Evolutionary conservation across 2,329 filamentous ascomycete species (phyloP), one percentile per base, ranked within the genome.

Genomic region (Ophiostoma sp.): DNA sequence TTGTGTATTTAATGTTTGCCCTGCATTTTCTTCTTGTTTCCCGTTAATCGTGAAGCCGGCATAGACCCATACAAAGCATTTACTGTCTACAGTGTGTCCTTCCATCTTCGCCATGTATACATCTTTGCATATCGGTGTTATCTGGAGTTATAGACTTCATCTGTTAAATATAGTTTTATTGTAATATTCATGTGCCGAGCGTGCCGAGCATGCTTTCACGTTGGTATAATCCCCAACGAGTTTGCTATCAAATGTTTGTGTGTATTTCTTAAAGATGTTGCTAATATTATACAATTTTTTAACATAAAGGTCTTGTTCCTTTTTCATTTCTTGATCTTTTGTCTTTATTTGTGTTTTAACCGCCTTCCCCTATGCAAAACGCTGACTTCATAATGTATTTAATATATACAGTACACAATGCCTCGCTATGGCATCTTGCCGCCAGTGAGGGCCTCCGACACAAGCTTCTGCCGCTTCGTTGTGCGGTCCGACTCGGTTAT

Each of bases 391-490:
- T 36, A 65, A 65, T 65, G 35, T 65, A n/a, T 5, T 4, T 13
- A 13, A 41, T 13, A 41, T 39, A 15, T 31, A 31, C 15, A 31
- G 33, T 8, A 23, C n/a, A 48, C 17, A 20, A 13, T 39, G 27
- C 36, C 36, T 17, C 13, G 33, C 27, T 67, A 67, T 44, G 72
- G 81, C 79, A 87, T 82, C 79, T 85, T 86, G 72, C 86, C 85
- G 68, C 86, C 86, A 31, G 86, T 87, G 72, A 88, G 79, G 77
- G 86, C 84, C 77, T 88, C 86, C 3, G 86, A 82, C 70, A 87
- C 83, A 67, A 77, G 79, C 80, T 85, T 86, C 77, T 79, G 85
- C 71, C 85, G 79, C 78, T 80, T 80, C 23, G 80, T 79, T 27
- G 84, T 85, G 72, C 81, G 81, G 69, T 80, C 79, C 68, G 78